Evolutionary conservation across 2,329 filamentous ascomycete genomes (phyloP).

Genomic region (Biscogniauxia mediterranea): DNA sequence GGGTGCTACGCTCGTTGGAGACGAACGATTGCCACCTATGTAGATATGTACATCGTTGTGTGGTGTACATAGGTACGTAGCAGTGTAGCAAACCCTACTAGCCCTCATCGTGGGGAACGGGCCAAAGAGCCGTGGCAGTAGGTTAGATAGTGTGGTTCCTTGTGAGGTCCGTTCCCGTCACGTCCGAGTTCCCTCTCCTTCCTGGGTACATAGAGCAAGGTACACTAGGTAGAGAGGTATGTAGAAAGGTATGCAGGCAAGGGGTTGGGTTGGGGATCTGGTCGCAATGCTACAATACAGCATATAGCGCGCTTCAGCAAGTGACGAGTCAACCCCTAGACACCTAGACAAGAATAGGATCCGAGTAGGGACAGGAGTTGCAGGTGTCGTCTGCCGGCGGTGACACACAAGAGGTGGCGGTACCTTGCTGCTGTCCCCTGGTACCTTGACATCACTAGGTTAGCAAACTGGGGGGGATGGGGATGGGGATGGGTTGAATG

Average conservation of each 20-base stretch:
- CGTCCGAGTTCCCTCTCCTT: neutral
- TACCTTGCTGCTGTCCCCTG: conserved; percentile 19
- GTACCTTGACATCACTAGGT: conserved; percentile 9
- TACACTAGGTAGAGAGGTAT: neutral
- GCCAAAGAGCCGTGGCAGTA: neutral
- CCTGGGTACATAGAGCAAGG: neutral
- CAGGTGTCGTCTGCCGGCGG: neutral
- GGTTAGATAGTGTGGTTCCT: neutral
- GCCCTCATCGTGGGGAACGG: neutral
- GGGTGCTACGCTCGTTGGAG: neutral
- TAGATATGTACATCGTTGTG: too few relatives aligned
- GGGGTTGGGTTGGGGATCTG: neutral
- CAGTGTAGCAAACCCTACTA: neutral
- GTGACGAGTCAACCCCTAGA: neutral
- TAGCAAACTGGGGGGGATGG: neutral
- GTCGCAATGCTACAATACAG: neutral
- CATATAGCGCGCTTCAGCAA: neutral
- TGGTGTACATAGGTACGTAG: too few relatives aligned
- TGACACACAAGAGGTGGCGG: conserved; percentile 4
- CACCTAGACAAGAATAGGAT: neutral
- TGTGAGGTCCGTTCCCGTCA: neutral
- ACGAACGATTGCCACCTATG: neutral
- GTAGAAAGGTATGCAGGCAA: neutral
- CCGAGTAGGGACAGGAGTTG: neutral
- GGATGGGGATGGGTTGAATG: conserved; percentile 9